Conservation (phyloP, 768 basidiomycete genomes). For the Tylopilus rubrobrunneus region DNA sequence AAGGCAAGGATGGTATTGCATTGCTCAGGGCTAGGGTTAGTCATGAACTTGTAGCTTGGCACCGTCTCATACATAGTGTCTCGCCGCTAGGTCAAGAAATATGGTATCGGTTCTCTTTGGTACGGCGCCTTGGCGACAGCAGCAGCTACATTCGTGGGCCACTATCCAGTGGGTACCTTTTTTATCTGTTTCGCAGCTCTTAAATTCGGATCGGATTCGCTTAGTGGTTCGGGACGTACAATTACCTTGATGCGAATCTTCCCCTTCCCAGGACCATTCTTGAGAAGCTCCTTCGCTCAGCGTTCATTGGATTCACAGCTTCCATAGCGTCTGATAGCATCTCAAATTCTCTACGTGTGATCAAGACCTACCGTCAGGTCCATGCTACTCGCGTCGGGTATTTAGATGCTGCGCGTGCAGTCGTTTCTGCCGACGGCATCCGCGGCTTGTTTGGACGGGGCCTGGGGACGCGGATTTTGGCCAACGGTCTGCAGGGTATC, state of each 20-base stretch:
- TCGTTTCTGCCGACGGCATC: conserved; percentile 74
- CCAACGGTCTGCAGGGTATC: conserved; percentile 89
- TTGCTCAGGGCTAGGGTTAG: conserved; percentile 66
- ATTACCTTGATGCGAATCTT: conserved; percentile 63
- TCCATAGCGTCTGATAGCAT: conserved; percentile 82
- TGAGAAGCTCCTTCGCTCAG: conserved; percentile 69
- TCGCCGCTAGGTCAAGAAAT: conserved; percentile 53
- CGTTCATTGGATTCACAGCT: conserved; percentile 87
- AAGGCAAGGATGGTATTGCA: conserved; percentile 65
- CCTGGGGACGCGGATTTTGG: conserved; percentile 80
- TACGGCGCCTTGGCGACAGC: conserved; percentile 91
- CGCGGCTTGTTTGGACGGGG: conserved; percentile 82
- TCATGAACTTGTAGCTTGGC: not conserved
- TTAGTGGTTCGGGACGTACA: conserved; percentile 86
- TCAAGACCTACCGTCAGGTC: conserved; percentile 96
- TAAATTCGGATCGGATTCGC: conserved; percentile 2
- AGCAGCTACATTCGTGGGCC: conserved; percentile 89
- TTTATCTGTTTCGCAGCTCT: not conserved
- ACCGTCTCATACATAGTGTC: not conserved
- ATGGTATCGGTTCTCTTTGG: conserved; percentile 80
- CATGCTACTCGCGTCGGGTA: conserved; percentile 80
- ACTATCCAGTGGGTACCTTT: conserved; percentile 66
- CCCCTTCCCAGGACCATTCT: conserved; percentile 51
- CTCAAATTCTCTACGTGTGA: conserved; percentile 84
- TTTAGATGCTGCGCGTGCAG: conserved; percentile 67